A percentile compares a stretch with the other conserved stretches of the same genome.
Conservation (phyloP, 208 protist genomes). For the Trypanosoma conorhini region DNA sequence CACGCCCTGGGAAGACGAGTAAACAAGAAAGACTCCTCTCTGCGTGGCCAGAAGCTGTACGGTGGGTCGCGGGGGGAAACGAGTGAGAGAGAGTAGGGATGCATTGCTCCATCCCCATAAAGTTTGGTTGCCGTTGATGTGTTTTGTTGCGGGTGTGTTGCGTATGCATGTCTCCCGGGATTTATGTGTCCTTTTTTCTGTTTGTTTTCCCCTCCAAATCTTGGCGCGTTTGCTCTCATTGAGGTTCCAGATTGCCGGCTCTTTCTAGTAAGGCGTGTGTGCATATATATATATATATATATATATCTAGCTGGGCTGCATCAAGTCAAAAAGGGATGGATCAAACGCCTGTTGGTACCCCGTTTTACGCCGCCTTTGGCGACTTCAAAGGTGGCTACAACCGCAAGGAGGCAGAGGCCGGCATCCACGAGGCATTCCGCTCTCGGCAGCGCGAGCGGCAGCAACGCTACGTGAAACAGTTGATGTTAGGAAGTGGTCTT, state of each 20-base stretch:
- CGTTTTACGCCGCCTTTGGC: constrained; percentile 25
- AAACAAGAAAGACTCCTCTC: neutral
- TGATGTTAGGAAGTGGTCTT: constrained; percentile 74
- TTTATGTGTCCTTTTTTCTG: neutral
- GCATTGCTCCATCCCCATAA: neutral
- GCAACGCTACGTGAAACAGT: constrained; percentile 49
- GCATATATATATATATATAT: constrained; percentile 8
- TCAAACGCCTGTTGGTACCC: neutral
- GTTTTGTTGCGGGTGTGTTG: neutral
- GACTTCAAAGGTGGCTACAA: constrained; percentile 29
- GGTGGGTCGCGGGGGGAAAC: too few relatives aligned
- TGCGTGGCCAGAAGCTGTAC: neutral
- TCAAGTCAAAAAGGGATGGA: constrained; percentile 1
- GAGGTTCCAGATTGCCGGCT: neutral
- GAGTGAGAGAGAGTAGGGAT: neutral
- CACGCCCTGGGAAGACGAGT: neutral
- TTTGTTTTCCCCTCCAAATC: neutral
- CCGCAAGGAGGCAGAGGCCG: constrained; percentile 42
- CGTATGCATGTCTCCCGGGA: neutral
- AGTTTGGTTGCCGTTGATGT: too few relatives aligned
- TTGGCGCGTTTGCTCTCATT: neutral
- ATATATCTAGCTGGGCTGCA: neutral
- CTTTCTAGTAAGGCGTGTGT: neutral
- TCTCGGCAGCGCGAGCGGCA: constrained; percentile 33
- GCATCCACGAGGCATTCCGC: constrained; percentile 65